Evolutionary conservation across 2,329 filamentous ascomycete species (phyloP).

Genomic region (Cercospora beticola): DNA sequence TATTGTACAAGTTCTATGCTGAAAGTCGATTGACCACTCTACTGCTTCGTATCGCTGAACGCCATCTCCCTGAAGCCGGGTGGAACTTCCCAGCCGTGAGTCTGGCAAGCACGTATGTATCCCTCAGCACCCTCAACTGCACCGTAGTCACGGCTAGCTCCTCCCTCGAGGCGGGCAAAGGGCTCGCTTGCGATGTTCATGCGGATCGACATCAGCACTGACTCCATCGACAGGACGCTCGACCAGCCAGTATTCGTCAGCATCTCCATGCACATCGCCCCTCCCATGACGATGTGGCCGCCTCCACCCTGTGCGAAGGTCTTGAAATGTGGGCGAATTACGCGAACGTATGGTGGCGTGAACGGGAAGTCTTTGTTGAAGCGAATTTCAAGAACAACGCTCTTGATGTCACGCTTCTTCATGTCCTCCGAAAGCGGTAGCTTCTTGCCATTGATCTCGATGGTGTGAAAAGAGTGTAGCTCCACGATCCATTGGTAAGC

Average conservation of each 20-base stretch:
- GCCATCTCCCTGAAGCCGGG: slow-evolving; percentile 57
- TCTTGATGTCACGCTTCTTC: slow-evolving; percentile 59
- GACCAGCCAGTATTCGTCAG: slow-evolving; percentile 83
- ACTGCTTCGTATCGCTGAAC: slow-evolving; percentile 24
- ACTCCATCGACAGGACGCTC: slow-evolving; percentile 70
- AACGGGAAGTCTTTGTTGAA: slow-evolving; percentile 76
- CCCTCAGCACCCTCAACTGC: slow-evolving; percentile 71
- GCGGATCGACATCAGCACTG: slow-evolving; percentile 75
- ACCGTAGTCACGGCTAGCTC: slow-evolving; percentile 51
- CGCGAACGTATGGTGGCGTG: slow-evolving; percentile 78
- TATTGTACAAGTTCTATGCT: neutral
- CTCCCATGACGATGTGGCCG: slow-evolving; percentile 80
- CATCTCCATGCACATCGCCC: slow-evolving; percentile 74
- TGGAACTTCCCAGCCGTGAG: slow-evolving; percentile 74
- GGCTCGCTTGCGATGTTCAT: slow-evolving; percentile 72
- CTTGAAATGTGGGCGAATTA: slow-evolving; percentile 77
- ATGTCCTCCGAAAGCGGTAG: slow-evolving; percentile 76
- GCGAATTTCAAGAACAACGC: slow-evolving; percentile 77
- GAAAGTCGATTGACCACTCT: neutral
- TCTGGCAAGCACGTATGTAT: slow-evolving; percentile 64
- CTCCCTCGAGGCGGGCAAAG: slow-evolving; percentile 65
- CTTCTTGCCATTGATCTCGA: slow-evolving; percentile 29
- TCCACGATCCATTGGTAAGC: slow-evolving; percentile 92
- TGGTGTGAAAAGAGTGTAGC: slow-evolving; percentile 69
- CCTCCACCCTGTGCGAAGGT: slow-evolving; percentile 72